phyloP scores from a whole-genome alignment of 2,329 filamentous ascomycete genomes.

The Phaeoacremonium minimum region DNA sequence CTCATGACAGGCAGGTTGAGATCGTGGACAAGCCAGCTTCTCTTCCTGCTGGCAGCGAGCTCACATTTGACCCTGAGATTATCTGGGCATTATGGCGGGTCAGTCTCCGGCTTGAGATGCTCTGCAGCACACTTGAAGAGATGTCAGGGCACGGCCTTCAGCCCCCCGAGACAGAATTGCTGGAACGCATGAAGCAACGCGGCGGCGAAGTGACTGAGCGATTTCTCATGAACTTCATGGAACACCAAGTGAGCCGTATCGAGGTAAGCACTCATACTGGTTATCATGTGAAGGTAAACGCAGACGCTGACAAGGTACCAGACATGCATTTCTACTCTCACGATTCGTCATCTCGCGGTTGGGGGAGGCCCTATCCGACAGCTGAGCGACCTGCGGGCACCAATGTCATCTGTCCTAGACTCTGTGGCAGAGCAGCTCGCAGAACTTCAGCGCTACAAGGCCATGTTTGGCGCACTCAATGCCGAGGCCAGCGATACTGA shows the following conservation, averaged over 20 bases:
- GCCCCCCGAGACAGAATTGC: conserved; percentile 75
- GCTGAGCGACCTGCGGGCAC: conserved; percentile 69
- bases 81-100: conserved; percentile 90
- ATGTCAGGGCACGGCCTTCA: conserved; percentile 60
- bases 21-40: conserved; percentile 54
- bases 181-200: conserved; percentile 62
- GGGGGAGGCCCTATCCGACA: conserved; percentile 59
- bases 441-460: conserved; percentile 60
- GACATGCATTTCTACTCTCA: conserved; percentile 77
- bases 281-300: too few relatives aligned
- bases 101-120: conserved; percentile 83
- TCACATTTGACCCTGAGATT: conserved; percentile 74
- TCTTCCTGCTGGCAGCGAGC: conserved; percentile 60
- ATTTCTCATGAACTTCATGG: conserved; percentile 84
- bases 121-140: conserved; percentile 84
- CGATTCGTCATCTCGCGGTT: conserved; percentile 72
- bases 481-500: conserved; percentile 29
- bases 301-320: conserved; percentile 27
- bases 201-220: conserved; percentile 85
- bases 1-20: conserved; percentile 36
- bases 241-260: conserved; percentile 92
- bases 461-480: conserved; percentile 41
- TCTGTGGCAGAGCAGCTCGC: conserved; percentile 57
- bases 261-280: conserved; percentile 66
- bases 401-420: conserved; percentile 69